Percentiles rank a stretch among this genome's conserved stretches.
These are phyloP conservation scores for Ustilago trichophora DNA, from an alignment of 1,284 basidiomycete species.

Conservation along the genomic window DNA sequence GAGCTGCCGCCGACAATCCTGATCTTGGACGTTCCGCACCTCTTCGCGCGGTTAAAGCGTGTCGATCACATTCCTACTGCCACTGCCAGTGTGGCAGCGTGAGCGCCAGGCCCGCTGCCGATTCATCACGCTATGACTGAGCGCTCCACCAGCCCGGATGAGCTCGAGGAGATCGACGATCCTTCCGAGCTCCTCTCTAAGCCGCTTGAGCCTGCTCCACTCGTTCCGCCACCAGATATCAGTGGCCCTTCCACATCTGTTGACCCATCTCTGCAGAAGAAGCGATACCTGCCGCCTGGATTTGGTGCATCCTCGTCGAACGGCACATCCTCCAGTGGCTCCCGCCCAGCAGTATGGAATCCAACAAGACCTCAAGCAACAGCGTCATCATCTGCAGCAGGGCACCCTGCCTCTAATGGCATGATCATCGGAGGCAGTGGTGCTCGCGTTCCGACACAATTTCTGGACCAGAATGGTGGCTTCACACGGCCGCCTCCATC, in stretches of 20 bases:
- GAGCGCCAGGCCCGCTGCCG: too few relatives aligned
- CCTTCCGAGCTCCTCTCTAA: conserved; percentile 35
- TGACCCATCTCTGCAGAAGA: neutral
- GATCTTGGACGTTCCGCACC: too few relatives aligned
- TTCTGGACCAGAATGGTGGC: conserved; percentile 42
- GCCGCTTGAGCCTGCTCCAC: conserved; percentile 35
- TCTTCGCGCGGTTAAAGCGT: too few relatives aligned
- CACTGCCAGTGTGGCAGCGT: too few relatives aligned
- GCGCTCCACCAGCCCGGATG: conserved; percentile 4
- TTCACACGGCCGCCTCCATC: conserved; percentile 21
- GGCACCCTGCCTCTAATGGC: neutral
- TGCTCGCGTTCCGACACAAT: conserved; percentile 53
- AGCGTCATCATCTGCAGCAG: neutral
- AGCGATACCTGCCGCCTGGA: conserved; percentile 24
- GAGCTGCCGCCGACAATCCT: too few relatives aligned
- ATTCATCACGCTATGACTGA: conserved; percentile 6
- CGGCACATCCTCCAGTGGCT: neutral
- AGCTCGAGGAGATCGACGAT: conserved; percentile 48
- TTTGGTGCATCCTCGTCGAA: conserved; percentile 1
- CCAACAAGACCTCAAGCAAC: neutral
- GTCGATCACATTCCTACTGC: too few relatives aligned
- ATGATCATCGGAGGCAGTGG: conserved; percentile 54
- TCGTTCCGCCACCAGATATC: conserved; percentile 14
- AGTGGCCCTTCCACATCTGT: neutral
- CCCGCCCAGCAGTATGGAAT: conserved; percentile 12